Percentiles rank a stretch among this genome's conserved stretches.
Conservation (phyloP, 129 eudicot genomes). For the Escallonia rubra region DNA sequence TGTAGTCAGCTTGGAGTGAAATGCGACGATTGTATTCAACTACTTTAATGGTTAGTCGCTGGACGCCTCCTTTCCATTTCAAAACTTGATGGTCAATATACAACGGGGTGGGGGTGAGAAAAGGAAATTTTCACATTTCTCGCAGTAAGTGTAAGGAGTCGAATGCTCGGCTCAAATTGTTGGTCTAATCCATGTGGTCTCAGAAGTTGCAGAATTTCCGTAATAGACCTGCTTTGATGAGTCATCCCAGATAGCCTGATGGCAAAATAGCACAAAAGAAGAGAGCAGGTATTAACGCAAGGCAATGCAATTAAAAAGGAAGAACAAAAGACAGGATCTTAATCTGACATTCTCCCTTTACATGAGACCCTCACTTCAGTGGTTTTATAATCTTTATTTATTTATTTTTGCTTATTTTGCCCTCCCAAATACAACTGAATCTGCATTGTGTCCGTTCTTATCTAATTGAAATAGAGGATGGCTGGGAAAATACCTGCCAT, state of each 20-base stretch:
- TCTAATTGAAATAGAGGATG: background rate
- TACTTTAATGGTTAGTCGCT: background rate
- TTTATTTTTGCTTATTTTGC: too few relatives aligned
- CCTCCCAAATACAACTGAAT: too few relatives aligned
- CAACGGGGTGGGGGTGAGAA: too few relatives aligned
- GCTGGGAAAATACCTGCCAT: conserved; percentile 68
- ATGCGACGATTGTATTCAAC: background rate
- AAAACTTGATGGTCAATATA: background rate
- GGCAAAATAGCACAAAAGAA: background rate
- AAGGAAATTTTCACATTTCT: background rate
- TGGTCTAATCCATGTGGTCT: conserved; percentile 83
- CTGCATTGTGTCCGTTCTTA: too few relatives aligned
- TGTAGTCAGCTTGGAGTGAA: conserved; percentile 4
- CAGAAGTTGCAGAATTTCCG: conserved; percentile 65
- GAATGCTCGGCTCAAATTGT: conserved; percentile 12
- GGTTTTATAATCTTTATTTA: too few relatives aligned
- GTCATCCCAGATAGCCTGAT: conserved; percentile 92
- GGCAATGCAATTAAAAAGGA: too few relatives aligned
- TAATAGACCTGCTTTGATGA: conserved; percentile 82
- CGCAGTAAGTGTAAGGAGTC: background rate
- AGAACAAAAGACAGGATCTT: background rate
- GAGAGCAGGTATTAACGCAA: background rate
- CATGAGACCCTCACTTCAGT: background rate
- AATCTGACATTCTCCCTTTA: background rate
- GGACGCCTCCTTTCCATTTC: background rate